Conservation (phyloP, 768 basidiomycete genomes). For the Leccinum pellstonianum region DNA sequence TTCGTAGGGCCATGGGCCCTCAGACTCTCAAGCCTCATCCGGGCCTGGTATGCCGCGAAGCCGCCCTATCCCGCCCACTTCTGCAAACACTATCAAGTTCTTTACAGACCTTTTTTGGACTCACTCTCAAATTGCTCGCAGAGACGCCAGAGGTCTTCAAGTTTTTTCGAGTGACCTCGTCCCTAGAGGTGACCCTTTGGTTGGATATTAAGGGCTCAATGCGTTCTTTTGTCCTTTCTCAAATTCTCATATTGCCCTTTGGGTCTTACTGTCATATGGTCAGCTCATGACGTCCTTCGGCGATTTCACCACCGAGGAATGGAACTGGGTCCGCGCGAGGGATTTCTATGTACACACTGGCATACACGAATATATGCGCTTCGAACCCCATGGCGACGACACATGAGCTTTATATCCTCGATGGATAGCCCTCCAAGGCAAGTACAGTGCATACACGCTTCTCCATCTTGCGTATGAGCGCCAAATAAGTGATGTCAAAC, state of each 20-base stretch:
- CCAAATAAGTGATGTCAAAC: too few relatives aligned
- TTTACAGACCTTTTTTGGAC: constrained; percentile 36
- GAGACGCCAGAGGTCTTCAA: constrained; percentile 44
- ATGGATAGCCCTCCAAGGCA: constrained; percentile 52
- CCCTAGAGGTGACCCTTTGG: constrained; percentile 45
- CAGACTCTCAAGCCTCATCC: constrained; percentile 27
- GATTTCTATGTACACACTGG: constrained; percentile 16
- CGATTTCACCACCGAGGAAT: constrained; percentile 45
- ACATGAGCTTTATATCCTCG: constrained; percentile 50
- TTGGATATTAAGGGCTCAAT: constrained; percentile 50
- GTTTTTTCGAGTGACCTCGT: constrained; percentile 34
- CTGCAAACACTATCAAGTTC: constrained; percentile 41
- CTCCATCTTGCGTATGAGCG: too few relatives aligned
- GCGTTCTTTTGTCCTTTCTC: constrained; percentile 21
- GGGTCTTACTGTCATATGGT: constrained; percentile 14
- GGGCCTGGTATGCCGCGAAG: constrained; percentile 42
- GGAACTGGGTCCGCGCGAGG: constrained; percentile 50
- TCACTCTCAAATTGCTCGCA: constrained; percentile 43
- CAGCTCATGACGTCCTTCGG: constrained; percentile 47
- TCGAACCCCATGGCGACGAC: constrained; percentile 42
- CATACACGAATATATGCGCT: constrained; percentile 37
- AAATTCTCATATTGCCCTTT: background rate
- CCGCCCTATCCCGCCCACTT: constrained; percentile 46
- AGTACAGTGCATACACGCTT: background rate
- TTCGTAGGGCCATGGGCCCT: constrained; percentile 22